phyloP scores from a whole-genome alignment of 768 basidiomycete species.

The Pisolithus sp. region DNA sequence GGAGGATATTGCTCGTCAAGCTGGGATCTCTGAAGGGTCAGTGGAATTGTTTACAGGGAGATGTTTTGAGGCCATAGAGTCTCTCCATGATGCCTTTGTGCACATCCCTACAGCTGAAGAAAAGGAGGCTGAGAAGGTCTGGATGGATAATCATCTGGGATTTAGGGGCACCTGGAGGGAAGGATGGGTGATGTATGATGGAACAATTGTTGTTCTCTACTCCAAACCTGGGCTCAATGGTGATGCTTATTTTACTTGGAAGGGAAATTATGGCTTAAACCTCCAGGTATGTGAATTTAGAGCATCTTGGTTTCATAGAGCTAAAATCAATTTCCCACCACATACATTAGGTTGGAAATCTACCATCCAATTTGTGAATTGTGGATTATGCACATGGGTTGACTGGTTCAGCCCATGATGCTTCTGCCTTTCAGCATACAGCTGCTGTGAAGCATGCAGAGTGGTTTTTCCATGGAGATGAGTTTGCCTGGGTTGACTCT shows the following conservation, averaged over 20 bases:
- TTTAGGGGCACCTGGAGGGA: constrained; percentile 29
- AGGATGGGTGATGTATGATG: constrained; percentile 32
- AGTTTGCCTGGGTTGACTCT: constrained; percentile 14
- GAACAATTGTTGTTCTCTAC: constrained; percentile 27
- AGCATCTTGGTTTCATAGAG: too few species aligned
- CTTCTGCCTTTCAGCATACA: neutral
- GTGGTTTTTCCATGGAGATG: constrained; percentile 22
- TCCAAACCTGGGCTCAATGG: constrained; percentile 24
- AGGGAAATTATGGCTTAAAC: constrained; percentile 26
- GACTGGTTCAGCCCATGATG: constrained; percentile 19
- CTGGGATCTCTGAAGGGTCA: constrained; percentile 18
- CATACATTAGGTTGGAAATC: neutral
- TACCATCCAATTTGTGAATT: neutral
- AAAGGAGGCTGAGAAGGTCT: constrained; percentile 30
- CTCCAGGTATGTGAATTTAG: neutral
- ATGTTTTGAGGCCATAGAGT: constrained; percentile 25
- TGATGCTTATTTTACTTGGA: constrained; percentile 30
- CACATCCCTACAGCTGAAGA: constrained; percentile 23
- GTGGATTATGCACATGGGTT: constrained; percentile 15
- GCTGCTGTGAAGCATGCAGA: constrained; percentile 17
- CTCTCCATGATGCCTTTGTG: constrained; percentile 28
- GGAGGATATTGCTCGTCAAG: too few species aligned
- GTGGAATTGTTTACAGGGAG: constrained; percentile 24
- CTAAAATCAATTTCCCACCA: too few species aligned
- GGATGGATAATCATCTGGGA: constrained; percentile 28